Evolutionary conservation across 305 asterid species (phyloP), one percentile per base, ranked within the genome.

Genomic region (Andrographis paniculata): DNA sequence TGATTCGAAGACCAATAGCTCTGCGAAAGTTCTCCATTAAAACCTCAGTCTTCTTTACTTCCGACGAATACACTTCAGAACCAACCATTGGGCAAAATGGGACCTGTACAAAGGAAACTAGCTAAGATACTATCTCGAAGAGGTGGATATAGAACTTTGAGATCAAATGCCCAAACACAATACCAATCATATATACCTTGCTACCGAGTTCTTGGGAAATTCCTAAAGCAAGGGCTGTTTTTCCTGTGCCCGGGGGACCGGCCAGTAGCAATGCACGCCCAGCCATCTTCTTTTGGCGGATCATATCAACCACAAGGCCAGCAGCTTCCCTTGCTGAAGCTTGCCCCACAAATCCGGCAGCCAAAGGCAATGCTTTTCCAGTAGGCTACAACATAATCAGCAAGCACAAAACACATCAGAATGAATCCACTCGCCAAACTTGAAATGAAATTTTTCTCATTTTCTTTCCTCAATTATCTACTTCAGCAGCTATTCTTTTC

Each of bases 1-100:
- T 91, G 54, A 80, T 77, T 35, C 96, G 94, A 28, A 91, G 80
- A 48, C 99, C 96, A 75, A 91, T 91, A 62, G 99, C 95, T 27
- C 95, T 73, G 4, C 99, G 74, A 16, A 92, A 92, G 51, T 79
- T 77, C 54, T 92, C 99, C 99, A 92, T 92, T 56, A 92, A 69
- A 63, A 92, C 78, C 80, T 92, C 97, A 6, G 94, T 92, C 73
- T 87, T 92, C 77, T 92, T 92, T 38, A 92, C 99, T 76, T 92
- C 94, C 12, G 99, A 79, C 36, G 99, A 92, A 67, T 81, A 87
- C 28, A 92, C 99, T 74, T 92, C 93, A 11, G 99, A 92, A 42
- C 99, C 97, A 55, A 92, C 99, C 99, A 92, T 92, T 33, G 99
- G 99, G 60, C 94, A 92, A 65, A 92, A 92, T 7, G 97, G 97